Conservation (phyloP, 179 eudicot genomes). For the Amaranthus tricolor region DNA sequence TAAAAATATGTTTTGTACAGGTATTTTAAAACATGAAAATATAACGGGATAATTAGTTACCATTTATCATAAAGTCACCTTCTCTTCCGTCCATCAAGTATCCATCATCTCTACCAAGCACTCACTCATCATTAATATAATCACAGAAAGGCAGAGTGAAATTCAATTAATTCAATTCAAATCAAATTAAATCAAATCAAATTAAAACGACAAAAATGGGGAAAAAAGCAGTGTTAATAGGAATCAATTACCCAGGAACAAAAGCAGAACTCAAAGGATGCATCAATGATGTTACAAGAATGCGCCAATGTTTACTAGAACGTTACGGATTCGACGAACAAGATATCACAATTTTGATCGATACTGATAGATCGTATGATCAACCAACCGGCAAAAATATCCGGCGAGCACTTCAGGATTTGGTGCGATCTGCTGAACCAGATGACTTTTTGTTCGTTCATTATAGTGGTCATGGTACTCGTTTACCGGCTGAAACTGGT, state of each 20-base stretch:
- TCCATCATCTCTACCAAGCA: no score
- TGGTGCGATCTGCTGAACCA: slow-evolving; percentile 45
- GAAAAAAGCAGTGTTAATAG: slow-evolving; percentile 41
- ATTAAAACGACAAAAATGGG: slow-evolving; percentile 13
- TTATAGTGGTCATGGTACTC: slow-evolving; percentile 87
- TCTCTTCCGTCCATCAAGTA: no score
- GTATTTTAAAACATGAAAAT: no score
- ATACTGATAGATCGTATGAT: slow-evolving; percentile 45
- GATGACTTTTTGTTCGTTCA: slow-evolving; percentile 77
- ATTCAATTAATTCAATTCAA: no score
- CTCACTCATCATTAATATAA: no score
- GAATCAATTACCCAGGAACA: slow-evolving; percentile 43
- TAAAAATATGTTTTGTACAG: no score
- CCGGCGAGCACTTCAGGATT: slow-evolving; percentile 41
- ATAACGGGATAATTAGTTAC: no score
- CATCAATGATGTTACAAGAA: slow-evolving; percentile 37
- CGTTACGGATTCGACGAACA: slow-evolving; percentile 50
- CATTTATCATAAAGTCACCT: no score
- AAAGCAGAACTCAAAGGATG: slow-evolving; percentile 48
- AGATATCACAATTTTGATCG: slow-evolving; percentile 58
- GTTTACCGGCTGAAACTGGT: slow-evolving; percentile 92
- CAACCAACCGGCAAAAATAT: slow-evolving; percentile 70
- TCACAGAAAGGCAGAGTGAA: no score
- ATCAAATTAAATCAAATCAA: not conserved
- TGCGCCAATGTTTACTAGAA: slow-evolving; percentile 27